Evolutionary conservation across 768 basidiomycete species (phyloP).

Genomic region (Lactarius psammicola): DNA sequence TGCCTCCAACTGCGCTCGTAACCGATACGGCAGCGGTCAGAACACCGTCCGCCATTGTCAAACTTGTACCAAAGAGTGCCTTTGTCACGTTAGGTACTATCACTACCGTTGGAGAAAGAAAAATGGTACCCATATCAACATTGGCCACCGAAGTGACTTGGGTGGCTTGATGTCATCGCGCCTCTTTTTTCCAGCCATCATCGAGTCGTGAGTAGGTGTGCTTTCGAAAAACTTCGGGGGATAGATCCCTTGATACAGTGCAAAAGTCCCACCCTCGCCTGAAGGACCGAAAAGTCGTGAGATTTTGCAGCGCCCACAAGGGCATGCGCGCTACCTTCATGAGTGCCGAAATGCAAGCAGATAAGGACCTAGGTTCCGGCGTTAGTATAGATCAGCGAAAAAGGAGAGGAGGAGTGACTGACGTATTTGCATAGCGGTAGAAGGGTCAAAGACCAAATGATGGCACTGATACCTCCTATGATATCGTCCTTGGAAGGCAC

Average conservation of each 20-base stretch:
- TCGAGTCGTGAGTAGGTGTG: constrained; percentile 30
- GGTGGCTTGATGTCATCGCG: constrained; percentile 19
- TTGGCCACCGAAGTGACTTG: constrained; percentile 45
- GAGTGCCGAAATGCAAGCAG: constrained; percentile 48
- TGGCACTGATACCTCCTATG: constrained; percentile 60
- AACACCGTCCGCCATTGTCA: constrained; percentile 67
- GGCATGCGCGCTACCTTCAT: constrained; percentile 42
- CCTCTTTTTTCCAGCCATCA: constrained; percentile 18
- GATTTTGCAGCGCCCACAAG: neutral
- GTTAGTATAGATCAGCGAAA: neutral
- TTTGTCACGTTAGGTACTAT: constrained; percentile 27
- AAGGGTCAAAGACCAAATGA: constrained; percentile 62
- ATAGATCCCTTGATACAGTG: constrained; percentile 59
- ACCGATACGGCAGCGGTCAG: constrained; percentile 70
- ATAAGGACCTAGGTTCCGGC: constrained; percentile 43
- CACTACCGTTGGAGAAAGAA: neutral
- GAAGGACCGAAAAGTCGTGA: constrained; percentile 12
- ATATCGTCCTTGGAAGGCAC: constrained; percentile 56
- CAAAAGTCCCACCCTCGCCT: constrained; percentile 72
- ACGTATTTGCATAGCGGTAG: constrained; percentile 66
- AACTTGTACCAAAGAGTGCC: constrained; percentile 62
- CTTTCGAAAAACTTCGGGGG: constrained; percentile 39
- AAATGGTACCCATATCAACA: constrained; percentile 52
- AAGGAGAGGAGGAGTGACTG: constrained; percentile 27
- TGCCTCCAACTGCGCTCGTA: constrained; percentile 64